Percentiles rank a stretch among this genome's conserved stretches.
Conservation (phyloP, 1,284 basidiomycete species). For the Pulchroboletus neoregius region DNA sequence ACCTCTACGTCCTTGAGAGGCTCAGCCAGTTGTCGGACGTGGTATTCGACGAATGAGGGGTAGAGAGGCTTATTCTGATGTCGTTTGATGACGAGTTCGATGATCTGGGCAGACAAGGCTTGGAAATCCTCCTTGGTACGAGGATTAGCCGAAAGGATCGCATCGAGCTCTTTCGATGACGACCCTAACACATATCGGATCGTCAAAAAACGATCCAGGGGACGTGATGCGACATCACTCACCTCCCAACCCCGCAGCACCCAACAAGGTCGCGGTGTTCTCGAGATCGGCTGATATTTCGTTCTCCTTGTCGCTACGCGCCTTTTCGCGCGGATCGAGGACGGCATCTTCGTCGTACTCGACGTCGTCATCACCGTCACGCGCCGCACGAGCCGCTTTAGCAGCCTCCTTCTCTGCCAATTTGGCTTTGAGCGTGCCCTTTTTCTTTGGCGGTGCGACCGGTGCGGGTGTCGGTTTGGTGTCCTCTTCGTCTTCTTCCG, state of each 20-base stretch:
- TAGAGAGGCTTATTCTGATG: conserved; percentile 82
- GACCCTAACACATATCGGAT: conserved; percentile 43
- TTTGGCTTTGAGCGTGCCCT: conserved; percentile 85
- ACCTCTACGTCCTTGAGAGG: conserved; percentile 86
- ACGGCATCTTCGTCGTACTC: conserved; percentile 74
- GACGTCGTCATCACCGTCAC: conserved; percentile 36
- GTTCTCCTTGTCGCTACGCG: conserved; percentile 67
- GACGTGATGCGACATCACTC: conserved; percentile 20
- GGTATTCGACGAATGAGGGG: conserved; percentile 75
- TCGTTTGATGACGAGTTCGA: conserved; percentile 68
- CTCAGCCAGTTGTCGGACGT: conserved; percentile 67
- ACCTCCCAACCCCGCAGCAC: conserved; percentile 67
- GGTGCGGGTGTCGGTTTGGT: conserved; percentile 45
- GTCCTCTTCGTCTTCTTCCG: conserved; percentile 76
- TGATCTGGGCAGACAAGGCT: conserved; percentile 65
- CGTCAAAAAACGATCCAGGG: neutral
- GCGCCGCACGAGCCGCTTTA: conserved; percentile 46
- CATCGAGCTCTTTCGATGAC: conserved; percentile 64
- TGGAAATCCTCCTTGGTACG: conserved; percentile 85
- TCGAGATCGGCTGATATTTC: conserved; percentile 84
- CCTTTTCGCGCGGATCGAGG: conserved; percentile 77
- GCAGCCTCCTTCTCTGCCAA: conserved; percentile 84
- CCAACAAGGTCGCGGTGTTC: conserved; percentile 79
- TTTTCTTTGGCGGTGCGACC: conserved; percentile 77
- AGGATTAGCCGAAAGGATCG: conserved; percentile 68